phyloP scores from a whole-genome alignment of 2,329 filamentous ascomycete genomes.

The Aspergillus eucalypticola region DNA sequence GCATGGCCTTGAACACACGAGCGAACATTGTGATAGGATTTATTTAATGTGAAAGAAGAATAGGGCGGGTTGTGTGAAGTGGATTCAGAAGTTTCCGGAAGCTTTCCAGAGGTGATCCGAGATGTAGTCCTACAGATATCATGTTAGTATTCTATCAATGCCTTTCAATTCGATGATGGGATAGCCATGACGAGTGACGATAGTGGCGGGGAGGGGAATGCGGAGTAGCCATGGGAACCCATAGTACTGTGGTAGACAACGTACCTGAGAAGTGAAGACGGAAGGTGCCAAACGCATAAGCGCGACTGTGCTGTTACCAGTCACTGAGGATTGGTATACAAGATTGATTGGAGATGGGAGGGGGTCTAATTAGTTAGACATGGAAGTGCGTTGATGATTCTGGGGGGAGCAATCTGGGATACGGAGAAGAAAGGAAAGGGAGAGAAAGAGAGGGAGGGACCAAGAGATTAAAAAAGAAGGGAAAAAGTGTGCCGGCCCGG shows the following conservation, averaged over 20 bases:
- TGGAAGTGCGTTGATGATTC: constrained; percentile 8
- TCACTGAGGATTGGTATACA: constrained; percentile 27
- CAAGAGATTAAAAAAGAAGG: constrained; percentile 12
- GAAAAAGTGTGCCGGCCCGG: constrained; percentile 24
- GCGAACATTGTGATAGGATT: constrained; percentile 51
- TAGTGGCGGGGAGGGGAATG: constrained; percentile 12
- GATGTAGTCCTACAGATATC: constrained; percentile 59
- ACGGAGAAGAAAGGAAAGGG: constrained; percentile 14
- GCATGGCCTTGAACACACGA: constrained; percentile 55
- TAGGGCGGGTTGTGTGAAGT: not conserved
- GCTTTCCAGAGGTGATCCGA: constrained; percentile 71
- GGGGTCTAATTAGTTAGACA: constrained; percentile 31
- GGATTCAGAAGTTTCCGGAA: constrained; percentile 58
- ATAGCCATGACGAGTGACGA: not conserved
- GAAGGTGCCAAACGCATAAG: constrained; percentile 85
- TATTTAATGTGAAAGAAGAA: not conserved
- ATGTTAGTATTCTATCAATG: constrained; percentile 7
- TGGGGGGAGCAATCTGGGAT: constrained; percentile 8
- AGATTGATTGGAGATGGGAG: not conserved
- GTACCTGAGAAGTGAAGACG: constrained; percentile 84
- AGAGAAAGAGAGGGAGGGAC: constrained; percentile 15
- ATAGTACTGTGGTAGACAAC: constrained; percentile 25
- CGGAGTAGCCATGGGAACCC: not conserved
- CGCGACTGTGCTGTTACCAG: constrained; percentile 54
- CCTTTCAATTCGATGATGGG: not conserved